Evolutionary conservation across 225 moss, liverwort and hornwort genomes (phyloP).

Genomic region (Sphagnum tenellum): DNA sequence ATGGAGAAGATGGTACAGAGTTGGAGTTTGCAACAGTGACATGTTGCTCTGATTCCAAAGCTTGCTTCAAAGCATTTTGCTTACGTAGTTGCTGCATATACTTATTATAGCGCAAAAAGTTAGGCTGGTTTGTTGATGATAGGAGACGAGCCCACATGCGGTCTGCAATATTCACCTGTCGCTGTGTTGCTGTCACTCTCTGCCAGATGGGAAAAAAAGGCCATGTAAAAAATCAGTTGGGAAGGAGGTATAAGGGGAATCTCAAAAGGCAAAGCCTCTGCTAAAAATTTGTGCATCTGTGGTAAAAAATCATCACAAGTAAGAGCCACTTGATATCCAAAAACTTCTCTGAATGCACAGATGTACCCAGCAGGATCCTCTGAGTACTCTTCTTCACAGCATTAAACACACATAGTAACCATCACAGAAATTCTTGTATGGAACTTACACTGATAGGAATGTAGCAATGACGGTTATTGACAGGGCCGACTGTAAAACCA

Average conservation of each 20-base stretch:
- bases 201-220: constrained; percentile 7
- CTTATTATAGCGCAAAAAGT: constrained; percentile 21
- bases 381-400: no score
- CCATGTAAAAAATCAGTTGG: background rate
- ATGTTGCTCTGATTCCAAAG: background rate
- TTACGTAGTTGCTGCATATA: constrained; percentile 17
- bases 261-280: background rate
- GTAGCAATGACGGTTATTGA: constrained; percentile 66
- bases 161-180: constrained; percentile 36
- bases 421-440: background rate
- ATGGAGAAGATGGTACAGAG: background rate
- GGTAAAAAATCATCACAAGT: background rate
- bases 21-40: background rate
- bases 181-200: constrained; percentile 36
- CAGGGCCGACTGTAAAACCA: constrained; percentile 66
- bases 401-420: no score
- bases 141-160: constrained; percentile 63
- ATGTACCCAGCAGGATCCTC: no score
- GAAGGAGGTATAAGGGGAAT: background rate
- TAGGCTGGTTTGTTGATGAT: constrained; percentile 53
- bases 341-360: no score
- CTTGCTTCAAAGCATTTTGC: constrained; percentile 1
- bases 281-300: background rate
- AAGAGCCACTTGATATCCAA: background rate
- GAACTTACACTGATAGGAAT: constrained; percentile 46